These are phyloP conservation scores for Pterula multifida DNA, from an alignment of 1,284 basidiomycete genomes.

Conservation along the genomic window DNA sequence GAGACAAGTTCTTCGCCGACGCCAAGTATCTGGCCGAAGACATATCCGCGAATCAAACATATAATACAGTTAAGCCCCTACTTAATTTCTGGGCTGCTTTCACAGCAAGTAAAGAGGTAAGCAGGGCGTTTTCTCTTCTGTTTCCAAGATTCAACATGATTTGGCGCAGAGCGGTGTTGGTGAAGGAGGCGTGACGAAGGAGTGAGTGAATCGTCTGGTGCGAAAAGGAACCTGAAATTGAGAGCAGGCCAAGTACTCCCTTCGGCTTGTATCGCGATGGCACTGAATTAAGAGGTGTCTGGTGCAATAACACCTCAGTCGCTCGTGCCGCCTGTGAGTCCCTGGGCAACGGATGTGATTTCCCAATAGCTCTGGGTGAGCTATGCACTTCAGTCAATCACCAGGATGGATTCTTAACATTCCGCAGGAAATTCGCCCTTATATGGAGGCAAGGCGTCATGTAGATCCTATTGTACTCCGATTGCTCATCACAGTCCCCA, in stretches of 20 bases:
- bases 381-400: conserved; percentile 1
- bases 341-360: conserved; percentile 59
- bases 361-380: conserved; percentile 65
- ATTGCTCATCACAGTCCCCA: conserved; percentile 14
- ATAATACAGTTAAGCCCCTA: conserved; percentile 63
- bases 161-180: conserved; percentile 61
- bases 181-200: no score
- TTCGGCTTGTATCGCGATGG: conserved; percentile 75
- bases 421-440: conserved; percentile 62
- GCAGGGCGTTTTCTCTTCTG: background rate
- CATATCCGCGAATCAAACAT: conserved; percentile 64
- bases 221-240: no score
- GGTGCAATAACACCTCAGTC: conserved; percentile 53
- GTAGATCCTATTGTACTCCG: background rate
- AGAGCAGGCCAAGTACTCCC: conserved; percentile 37
- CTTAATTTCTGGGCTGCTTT: conserved; percentile 81
- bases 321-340: conserved; percentile 60
- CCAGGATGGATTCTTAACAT: background rate
- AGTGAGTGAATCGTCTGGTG: background rate
- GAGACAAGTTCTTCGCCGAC: conserved; percentile 57
- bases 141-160: background rate
- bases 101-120: conserved; percentile 57
- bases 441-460: conserved; percentile 53
- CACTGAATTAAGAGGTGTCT: conserved; percentile 70
- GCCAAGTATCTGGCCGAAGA: conserved; percentile 55